phyloP scores from a whole-genome alignment of 2,329 filamentous ascomycete genomes.

The Dendryphion nanum region DNA sequence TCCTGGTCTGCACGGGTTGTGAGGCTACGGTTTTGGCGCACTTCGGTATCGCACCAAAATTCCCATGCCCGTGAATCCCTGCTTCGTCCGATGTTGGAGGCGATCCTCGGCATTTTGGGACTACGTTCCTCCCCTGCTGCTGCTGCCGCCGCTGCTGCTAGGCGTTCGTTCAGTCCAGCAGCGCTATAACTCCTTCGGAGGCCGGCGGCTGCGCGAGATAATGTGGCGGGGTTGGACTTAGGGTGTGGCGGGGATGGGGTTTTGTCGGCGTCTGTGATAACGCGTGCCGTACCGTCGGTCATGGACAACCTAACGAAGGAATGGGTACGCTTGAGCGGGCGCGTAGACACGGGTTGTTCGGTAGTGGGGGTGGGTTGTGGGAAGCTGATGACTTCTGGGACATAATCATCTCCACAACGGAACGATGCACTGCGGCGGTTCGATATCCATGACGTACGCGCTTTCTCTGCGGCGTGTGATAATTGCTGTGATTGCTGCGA shows the following conservation, averaged over 20 bases:
- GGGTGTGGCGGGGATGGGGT: slow-evolving; percentile 66
- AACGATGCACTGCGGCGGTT: slow-evolving; percentile 47
- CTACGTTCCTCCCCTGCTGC: slow-evolving; percentile 27
- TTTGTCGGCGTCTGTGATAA: slow-evolving; percentile 67
- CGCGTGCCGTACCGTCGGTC: slow-evolving; percentile 84
- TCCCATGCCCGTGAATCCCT: slow-evolving; percentile 89
- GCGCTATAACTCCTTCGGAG: slow-evolving; percentile 73
- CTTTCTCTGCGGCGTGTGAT: slow-evolving; percentile 30
- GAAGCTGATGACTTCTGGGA: slow-evolving; percentile 29
- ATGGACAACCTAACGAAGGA: slow-evolving; percentile 73
- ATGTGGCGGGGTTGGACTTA: slow-evolving; percentile 47
- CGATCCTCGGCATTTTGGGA: slow-evolving; percentile 47
- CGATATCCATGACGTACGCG: slow-evolving; percentile 43
- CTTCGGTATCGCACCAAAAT: slow-evolving; percentile 80
- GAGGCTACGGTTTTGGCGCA: slow-evolving; percentile 65
- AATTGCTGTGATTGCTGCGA: slow-evolving; percentile 31
- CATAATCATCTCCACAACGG: slow-evolving; percentile 32
- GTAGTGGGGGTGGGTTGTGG: slow-evolving; percentile 20
- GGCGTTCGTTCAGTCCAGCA: slow-evolving; percentile 43
- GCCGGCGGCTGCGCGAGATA: slow-evolving; percentile 45
- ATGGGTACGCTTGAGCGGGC: slow-evolving; percentile 35
- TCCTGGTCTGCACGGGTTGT: slow-evolving; percentile 81
- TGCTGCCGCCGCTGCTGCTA: slow-evolving; percentile 25
- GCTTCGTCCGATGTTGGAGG: slow-evolving; percentile 66
- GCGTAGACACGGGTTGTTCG: slow-evolving; percentile 20